Evolutionary conservation across 2,329 filamentous ascomycete species (phyloP).

Genomic region (Alternaria hordeiaustralica): DNA sequence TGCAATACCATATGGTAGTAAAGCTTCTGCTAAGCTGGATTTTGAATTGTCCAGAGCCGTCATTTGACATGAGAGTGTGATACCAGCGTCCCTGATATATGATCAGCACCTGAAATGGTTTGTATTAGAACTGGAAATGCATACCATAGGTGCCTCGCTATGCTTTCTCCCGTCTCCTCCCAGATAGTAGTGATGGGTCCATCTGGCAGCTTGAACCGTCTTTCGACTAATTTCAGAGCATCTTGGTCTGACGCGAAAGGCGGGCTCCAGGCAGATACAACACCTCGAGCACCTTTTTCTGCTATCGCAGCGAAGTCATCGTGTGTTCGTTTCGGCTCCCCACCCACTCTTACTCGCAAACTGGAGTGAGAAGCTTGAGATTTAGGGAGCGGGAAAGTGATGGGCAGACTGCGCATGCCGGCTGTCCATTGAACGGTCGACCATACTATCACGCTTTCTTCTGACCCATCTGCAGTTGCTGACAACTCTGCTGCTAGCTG

Average conservation of each 20-base stretch:
- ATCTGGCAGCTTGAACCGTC: constrained; percentile 57
- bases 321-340: constrained; percentile 29
- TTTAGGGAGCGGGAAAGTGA: constrained; percentile 52
- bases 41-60: constrained; percentile 49
- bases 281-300: constrained; percentile 47
- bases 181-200: constrained; percentile 59
- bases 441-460: constrained; percentile 50
- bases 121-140: neutral
- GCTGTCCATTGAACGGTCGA: constrained; percentile 54
- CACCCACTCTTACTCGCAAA: constrained; percentile 51
- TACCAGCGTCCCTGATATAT: constrained; percentile 61
- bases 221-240: constrained; percentile 61
- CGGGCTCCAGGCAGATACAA: constrained; percentile 65
- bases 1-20: constrained; percentile 1
- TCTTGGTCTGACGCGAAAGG: constrained; percentile 51
- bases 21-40: constrained; percentile 2
- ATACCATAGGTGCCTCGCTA: constrained; percentile 74
- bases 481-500: constrained; percentile 52
- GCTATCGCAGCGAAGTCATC: constrained; percentile 40
- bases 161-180: constrained; percentile 76
- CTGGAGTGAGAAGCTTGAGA: constrained; percentile 46
- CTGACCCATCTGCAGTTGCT: constrained; percentile 16
- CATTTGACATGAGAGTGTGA: constrained; percentile 63
- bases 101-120: neutral
- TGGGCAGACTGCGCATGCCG: constrained; percentile 53